Percentiles rank a stretch among this genome's conserved stretches.
Evolutionary conservation across 1,139 yeast genomes (phyloP).

Genomic region (Hansenula sp.): DNA sequence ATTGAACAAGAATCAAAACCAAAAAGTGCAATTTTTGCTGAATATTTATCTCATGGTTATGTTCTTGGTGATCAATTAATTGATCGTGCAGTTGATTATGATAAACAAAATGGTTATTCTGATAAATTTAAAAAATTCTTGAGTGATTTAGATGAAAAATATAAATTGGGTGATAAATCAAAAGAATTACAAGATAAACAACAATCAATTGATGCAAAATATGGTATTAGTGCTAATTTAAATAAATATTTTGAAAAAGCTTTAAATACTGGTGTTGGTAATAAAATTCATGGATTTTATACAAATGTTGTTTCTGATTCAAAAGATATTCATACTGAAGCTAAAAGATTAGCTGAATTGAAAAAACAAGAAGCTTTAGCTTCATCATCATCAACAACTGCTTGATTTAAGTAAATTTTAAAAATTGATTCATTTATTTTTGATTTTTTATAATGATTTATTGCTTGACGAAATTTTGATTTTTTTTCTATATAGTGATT

Average conservation of each 20-base stretch:
- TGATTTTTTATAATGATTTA: neutral
- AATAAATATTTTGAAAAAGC: conserved; percentile 48
- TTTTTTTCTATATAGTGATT: too few species aligned
- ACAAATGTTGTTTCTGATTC: conserved; percentile 51
- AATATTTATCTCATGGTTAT: conserved; percentile 70
- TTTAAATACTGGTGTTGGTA: conserved; percentile 38
- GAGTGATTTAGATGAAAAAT: conserved; percentile 51
- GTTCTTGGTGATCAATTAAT: conserved; percentile 59
- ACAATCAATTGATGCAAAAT: conserved; percentile 35
- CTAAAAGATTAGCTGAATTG: conserved; percentile 61
- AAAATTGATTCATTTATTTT: neutral
- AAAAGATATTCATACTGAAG: conserved; percentile 66
- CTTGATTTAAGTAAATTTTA: neutral
- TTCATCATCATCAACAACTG: neutral
- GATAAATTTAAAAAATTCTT: conserved; percentile 53
- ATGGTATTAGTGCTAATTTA: conserved; percentile 34
- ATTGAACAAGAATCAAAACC: conserved; percentile 77
- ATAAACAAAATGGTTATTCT: conserved; percentile 60
- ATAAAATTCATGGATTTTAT: conserved; percentile 49
- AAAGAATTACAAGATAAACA: conserved; percentile 40
- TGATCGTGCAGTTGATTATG: conserved; percentile 56
- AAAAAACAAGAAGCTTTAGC: conserved; percentile 31
- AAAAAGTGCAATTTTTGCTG: conserved; percentile 70
- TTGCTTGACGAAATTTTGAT: too few species aligned
- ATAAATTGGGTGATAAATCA: too few species aligned